phyloP scores from a whole-genome alignment of 2,329 filamentous ascomycete species.

The Paecilomyces fulvus region DNA sequence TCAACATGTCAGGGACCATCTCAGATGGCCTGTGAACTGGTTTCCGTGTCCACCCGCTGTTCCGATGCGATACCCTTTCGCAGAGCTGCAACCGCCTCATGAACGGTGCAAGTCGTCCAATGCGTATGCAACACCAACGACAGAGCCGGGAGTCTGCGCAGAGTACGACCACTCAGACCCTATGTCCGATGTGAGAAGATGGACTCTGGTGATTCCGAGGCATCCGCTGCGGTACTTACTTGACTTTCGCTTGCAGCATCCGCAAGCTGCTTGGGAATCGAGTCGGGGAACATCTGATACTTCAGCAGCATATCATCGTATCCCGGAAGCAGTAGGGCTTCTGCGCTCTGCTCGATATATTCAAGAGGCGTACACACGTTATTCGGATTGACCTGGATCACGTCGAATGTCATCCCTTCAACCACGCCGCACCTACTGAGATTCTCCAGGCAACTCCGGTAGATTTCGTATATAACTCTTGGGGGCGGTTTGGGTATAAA shows the following conservation, averaged over 20 bases:
- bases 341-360: slow-evolving; percentile 17
- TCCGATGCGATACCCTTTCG: slow-evolving; percentile 27
- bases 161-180: slow-evolving; percentile 35
- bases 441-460: slow-evolving; percentile 40
- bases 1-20: background rate
- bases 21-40: background rate
- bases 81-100: slow-evolving; percentile 32
- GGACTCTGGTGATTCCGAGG: background rate
- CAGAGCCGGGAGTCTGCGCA: slow-evolving; percentile 34
- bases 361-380: slow-evolving; percentile 18
- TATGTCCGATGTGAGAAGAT: slow-evolving; percentile 5
- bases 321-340: slow-evolving; percentile 14
- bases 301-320: slow-evolving; percentile 21
- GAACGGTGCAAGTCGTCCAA: slow-evolving; percentile 22
- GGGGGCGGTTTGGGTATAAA: slow-evolving; percentile 32
- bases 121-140: slow-evolving; percentile 34
- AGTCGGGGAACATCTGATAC: slow-evolving; percentile 19
- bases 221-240: slow-evolving; percentile 13
- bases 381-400: slow-evolving; percentile 13
- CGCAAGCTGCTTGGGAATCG: slow-evolving; percentile 19
- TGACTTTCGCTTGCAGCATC: slow-evolving; percentile 19
- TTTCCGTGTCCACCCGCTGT: slow-evolving; percentile 11
- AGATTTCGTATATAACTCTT: slow-evolving; percentile 40
- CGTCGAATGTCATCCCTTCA: slow-evolving; percentile 17
- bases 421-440: slow-evolving; percentile 32